Conservation (phyloP, 2,329 filamentous ascomycete species). For the Pseudogymnoascus sp. region DNA sequence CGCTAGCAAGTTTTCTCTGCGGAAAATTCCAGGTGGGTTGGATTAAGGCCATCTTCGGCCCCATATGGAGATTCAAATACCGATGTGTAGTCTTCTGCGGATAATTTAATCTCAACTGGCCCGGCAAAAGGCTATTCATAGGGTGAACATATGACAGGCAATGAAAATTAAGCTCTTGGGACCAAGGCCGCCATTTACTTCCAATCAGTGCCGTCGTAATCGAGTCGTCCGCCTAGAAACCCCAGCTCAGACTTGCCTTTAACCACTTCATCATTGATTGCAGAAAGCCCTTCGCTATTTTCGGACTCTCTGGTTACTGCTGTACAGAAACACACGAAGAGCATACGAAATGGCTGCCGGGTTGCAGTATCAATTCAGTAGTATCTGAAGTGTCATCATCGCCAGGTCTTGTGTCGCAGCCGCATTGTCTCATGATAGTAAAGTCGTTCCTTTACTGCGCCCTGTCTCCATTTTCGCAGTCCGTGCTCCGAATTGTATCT, state of each 20-base stretch:
- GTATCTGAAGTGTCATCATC: slow-evolving; percentile 67
- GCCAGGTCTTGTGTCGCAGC: slow-evolving; percentile 31
- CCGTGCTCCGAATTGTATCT: slow-evolving; percentile 76
- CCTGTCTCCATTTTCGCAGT: slow-evolving; percentile 75
- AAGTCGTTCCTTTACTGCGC: slow-evolving; percentile 58
- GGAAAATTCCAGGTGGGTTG: not conserved
- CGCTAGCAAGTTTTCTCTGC: not conserved
- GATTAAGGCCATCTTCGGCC: not conserved
- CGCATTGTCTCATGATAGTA: slow-evolving; percentile 37
- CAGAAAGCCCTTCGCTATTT: slow-evolving; percentile 13
- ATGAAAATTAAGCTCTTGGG: not conserved
- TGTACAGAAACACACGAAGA: slow-evolving; percentile 41
- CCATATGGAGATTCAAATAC: not conserved
- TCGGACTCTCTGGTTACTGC: slow-evolving; percentile 28
- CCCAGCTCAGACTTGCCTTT: slow-evolving; percentile 60
- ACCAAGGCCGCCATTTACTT: not conserved
- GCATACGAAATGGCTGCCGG: slow-evolving; percentile 22
- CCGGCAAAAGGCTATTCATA: not conserved
- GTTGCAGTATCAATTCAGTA: slow-evolving; percentile 49
- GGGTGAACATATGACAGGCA: not conserved
- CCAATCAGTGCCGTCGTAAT: not conserved
- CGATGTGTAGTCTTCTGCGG: not conserved
- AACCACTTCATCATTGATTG: slow-evolving; percentile 30
- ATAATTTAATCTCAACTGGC: not conserved
- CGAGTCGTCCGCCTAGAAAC: not conserved